A percentile compares a stretch with the other conserved stretches of the same genome.
Conservation (phyloP, 768 basidiomycete species). For the Podaxis rugospora region DNA sequence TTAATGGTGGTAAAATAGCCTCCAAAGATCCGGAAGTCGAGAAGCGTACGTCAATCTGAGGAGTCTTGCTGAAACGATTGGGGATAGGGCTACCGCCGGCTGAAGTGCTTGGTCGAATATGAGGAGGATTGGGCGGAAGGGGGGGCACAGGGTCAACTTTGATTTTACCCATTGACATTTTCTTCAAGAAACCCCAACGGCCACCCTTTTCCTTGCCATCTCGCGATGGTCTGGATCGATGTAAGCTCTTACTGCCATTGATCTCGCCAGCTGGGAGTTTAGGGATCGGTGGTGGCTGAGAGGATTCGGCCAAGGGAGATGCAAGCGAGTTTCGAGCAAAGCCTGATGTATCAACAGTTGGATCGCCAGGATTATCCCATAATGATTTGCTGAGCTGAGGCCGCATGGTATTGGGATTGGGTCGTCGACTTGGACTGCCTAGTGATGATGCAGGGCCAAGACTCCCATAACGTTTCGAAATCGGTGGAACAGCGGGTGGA, state of each 20-base stretch:
- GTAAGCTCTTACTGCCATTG: constrained; percentile 6
- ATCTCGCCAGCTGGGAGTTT: constrained; percentile 3
- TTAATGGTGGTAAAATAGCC: constrained; percentile 31
- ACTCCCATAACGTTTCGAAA: constrained; percentile 62
- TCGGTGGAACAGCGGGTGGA: constrained; percentile 27
- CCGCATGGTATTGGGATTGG: constrained; percentile 30
- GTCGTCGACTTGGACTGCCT: constrained; percentile 29
- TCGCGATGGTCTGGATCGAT: constrained; percentile 16
- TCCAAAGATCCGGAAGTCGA: constrained; percentile 67
- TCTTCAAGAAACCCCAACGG: constrained; percentile 95
- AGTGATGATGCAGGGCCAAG: constrained; percentile 51
- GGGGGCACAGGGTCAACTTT: constrained; percentile 47
- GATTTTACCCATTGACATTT: constrained; percentile 98
- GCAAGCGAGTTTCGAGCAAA: constrained; percentile 12
- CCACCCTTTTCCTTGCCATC: constrained; percentile 59
- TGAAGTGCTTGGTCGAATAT: constrained; percentile 17
- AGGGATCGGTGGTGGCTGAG: constrained; percentile 5
- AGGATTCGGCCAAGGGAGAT: constrained; percentile 9
- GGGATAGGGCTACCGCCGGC: constrained; percentile 16
- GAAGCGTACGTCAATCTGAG: constrained; percentile 67
- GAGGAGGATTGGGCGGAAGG: constrained; percentile 21
- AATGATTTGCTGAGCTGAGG: constrained; percentile 40
- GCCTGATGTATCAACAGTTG: background rate
- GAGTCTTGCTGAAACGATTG: constrained; percentile 38
- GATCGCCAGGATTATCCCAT: constrained; percentile 36